A percentile compares a stretch with the other conserved stretches of the same genome.
Conservation (phyloP, 139 green algal genomes). For the Closterium sp. region DNA sequence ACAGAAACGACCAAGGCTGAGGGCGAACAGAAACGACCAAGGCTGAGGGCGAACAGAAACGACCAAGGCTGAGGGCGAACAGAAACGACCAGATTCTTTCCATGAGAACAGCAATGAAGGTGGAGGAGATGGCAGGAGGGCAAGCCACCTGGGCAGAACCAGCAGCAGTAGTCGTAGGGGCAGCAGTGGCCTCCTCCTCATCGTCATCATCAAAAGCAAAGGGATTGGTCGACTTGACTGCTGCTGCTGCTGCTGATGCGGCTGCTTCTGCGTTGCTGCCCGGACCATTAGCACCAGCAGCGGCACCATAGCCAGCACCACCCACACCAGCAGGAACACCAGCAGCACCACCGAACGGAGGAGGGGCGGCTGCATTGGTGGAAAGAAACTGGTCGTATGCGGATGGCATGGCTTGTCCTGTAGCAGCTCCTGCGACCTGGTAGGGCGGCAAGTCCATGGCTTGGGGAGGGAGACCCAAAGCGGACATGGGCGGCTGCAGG, state of each 20-base stretch:
- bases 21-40: too few species aligned
- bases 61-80: too few species aligned
- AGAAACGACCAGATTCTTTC: too few species aligned
- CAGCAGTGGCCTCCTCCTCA: not conserved
- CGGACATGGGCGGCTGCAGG: not conserved
- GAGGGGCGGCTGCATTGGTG: not conserved
- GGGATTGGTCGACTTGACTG: not conserved
- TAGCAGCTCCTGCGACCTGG: not conserved
- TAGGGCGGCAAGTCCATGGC: not conserved
- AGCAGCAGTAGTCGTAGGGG: not conserved
- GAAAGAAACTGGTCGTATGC: not conserved
- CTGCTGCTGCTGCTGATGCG: not conserved
- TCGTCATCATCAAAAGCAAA: not conserved
- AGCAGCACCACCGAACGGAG: not conserved
- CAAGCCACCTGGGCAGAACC: not conserved
- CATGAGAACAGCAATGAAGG: too few species aligned
- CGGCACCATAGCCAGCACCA: not conserved
- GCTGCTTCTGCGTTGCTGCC: not conserved
- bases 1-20: too few species aligned
- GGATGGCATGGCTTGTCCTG: not conserved
- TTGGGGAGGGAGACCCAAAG: not conserved
- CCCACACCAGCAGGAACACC: not conserved
- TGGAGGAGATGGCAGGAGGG: not conserved
- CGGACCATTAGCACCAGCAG: too few species aligned
- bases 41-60: too few species aligned